phyloP scores from a whole-genome alignment of 140 eudicot genomes.

The Bidens hawaiensis region DNA sequence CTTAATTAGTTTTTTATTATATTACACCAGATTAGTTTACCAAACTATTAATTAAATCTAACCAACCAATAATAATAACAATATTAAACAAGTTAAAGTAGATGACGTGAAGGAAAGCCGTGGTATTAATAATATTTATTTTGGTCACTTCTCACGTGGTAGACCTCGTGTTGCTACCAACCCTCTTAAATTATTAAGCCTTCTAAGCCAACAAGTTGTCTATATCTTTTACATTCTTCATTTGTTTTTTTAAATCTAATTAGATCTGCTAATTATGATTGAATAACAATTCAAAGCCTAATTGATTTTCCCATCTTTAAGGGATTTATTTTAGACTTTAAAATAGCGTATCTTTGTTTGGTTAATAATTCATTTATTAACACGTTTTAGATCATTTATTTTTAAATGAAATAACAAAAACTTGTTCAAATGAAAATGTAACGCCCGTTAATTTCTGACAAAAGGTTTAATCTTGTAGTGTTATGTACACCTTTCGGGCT shows the following conservation, averaged over 20 bases:
- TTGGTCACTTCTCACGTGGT: conserved; percentile 16
- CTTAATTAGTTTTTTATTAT: neutral
- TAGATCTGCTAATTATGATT: neutral
- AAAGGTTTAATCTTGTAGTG: no score
- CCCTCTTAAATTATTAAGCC: conserved; percentile 8
- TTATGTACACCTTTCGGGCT: no score
- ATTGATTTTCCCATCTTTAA: neutral
- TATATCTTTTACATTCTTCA: neutral
- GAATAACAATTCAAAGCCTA: neutral
- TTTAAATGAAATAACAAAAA: neutral
- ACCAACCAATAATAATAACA: neutral
- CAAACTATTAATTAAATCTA: neutral
- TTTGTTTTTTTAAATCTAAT: neutral
- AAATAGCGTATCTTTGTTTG: neutral
- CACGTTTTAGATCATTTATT: neutral
- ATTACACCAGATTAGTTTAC: neutral
- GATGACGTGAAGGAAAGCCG: conserved; percentile 3
- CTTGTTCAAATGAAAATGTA: no score
- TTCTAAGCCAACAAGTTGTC: neutral
- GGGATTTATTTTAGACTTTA: neutral
- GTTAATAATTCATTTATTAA: neutral
- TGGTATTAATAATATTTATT: conserved; percentile 2
- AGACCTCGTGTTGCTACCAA: conserved; percentile 15
- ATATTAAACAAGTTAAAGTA: neutral
- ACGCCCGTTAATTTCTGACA: no score